phyloP scores from a whole-genome alignment of 768 basidiomycete species.

The Termitomyces sp. region DNA sequence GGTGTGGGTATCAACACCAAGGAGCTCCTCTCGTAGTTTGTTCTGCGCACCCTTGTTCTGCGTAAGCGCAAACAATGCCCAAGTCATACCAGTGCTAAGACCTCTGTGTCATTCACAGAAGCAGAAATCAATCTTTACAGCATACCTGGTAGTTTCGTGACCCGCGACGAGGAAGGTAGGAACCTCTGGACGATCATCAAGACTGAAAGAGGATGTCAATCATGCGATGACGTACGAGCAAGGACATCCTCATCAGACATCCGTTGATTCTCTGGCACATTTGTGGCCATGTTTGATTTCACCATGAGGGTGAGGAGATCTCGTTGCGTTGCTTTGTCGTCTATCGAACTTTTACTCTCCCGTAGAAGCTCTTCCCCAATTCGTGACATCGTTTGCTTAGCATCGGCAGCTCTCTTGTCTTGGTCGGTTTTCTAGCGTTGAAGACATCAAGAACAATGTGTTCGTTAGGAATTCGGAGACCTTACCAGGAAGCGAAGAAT shows the following conservation, averaged over 20 bases:
- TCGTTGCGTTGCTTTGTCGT: constrained; percentile 16
- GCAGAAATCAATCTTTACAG: not conserved
- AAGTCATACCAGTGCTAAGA: constrained; percentile 42
- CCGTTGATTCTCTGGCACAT: constrained; percentile 19
- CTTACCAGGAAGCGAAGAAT: constrained; percentile 30
- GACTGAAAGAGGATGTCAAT: not conserved
- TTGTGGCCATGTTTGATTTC: constrained; percentile 50
- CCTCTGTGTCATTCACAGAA: not conserved
- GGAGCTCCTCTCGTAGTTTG: constrained; percentile 57
- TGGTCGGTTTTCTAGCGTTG: constrained; percentile 13
- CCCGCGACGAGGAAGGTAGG: constrained; percentile 47
- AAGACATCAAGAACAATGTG: not conserved
- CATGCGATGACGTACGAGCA: constrained; percentile 4
- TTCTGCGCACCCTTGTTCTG: constrained; percentile 45
- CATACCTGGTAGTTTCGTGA: constrained; percentile 41
- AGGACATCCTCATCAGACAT: constrained; percentile 17
- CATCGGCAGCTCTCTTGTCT: constrained; percentile 12
- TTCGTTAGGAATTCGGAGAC: not conserved
- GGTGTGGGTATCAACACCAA: constrained; percentile 45
- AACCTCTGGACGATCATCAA: constrained; percentile 30
- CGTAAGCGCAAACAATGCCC: constrained; percentile 57
- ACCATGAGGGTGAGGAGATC: constrained; percentile 22
- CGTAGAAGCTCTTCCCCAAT: constrained; percentile 39
- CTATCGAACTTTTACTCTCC: constrained; percentile 35
- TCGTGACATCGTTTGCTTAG: constrained; percentile 33